Evolutionary conservation across 2,329 filamentous ascomycete species (phyloP).

Genomic region (Aspergillus sp.): DNA sequence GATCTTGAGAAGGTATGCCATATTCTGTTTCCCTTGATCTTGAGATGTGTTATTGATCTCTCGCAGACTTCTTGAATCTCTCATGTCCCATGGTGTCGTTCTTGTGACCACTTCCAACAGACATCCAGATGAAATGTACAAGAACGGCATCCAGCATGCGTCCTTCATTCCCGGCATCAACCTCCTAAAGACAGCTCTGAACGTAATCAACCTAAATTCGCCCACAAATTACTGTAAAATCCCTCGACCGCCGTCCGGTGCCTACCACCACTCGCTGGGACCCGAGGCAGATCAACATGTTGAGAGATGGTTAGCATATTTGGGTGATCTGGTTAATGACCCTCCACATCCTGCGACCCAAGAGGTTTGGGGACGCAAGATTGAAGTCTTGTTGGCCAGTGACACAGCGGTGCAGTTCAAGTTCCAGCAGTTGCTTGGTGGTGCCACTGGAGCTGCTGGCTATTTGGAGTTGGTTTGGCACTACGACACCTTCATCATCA

Average conservation of each 20-base stretch:
- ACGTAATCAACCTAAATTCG: conserved; percentile 90
- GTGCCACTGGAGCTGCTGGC: conserved; percentile 84
- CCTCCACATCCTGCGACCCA: conserved; percentile 72
- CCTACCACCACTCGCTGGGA: conserved; percentile 90
- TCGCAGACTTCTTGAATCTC: conserved; percentile 64
- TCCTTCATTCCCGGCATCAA: conserved; percentile 94
- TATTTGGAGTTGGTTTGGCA: conserved; percentile 84
- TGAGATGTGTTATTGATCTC: conserved; percentile 15
- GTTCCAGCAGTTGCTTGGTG: conserved; percentile 83
- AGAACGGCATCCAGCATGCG: conserved; percentile 92
- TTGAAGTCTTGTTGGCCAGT: conserved; percentile 77
- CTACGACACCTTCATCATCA: conserved; percentile 89
- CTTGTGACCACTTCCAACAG: conserved; percentile 93
- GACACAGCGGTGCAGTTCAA: conserved; percentile 84
- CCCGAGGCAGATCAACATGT: conserved; percentile 68
- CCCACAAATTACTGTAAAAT: conserved; percentile 97
- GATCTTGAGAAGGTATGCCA: conserved; percentile 67
- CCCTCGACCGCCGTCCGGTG: conserved; percentile 79
- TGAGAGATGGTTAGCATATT: conserved; percentile 93
- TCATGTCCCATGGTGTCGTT: conserved; percentile 98
- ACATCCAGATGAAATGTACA: conserved; percentile 94
- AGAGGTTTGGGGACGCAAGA: conserved; percentile 85
- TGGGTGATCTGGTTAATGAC: conserved; percentile 65
- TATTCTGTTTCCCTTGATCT: not conserved
- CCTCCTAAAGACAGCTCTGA: conserved; percentile 72